phyloP scores from a whole-genome alignment of 495 filamentous ascomycete genomes.

The Cladorrhinum samala region DNA sequence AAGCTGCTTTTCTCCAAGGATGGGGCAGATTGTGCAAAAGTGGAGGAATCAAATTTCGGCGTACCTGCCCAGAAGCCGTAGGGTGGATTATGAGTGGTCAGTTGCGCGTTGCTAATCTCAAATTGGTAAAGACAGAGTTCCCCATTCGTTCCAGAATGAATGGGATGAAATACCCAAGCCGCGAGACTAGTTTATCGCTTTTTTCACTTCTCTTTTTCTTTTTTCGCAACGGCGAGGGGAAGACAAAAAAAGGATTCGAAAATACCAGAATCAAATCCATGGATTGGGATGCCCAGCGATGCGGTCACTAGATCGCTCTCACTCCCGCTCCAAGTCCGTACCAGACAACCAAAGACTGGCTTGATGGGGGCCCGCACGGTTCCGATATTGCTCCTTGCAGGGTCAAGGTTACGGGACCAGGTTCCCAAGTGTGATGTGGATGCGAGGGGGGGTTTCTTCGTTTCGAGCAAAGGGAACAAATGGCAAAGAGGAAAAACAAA shows the following conservation, averaged over 20 bases:
- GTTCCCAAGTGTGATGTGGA: neutral
- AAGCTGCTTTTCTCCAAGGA: no score
- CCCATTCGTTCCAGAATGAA: slow-evolving; percentile 7
- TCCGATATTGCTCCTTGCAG: slow-evolving; percentile 17
- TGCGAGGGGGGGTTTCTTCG: neutral
- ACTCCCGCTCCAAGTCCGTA: slow-evolving; percentile 2
- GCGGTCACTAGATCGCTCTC: slow-evolving; percentile 3
- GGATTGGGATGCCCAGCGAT: neutral
- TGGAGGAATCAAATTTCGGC: slow-evolving; percentile 4
- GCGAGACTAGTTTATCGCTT: no score
- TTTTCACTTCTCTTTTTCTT: neutral
- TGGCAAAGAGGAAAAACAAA: neutral
- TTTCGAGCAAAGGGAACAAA: neutral
- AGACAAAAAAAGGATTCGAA: neutral
- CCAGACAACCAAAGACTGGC: neutral
- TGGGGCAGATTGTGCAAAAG: neutral
- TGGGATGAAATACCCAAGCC: neutral
- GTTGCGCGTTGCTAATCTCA: neutral
- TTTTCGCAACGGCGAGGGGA: neutral
- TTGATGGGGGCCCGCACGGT: slow-evolving; percentile 4
- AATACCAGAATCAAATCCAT: neutral
- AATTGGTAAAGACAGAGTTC: slow-evolving; percentile 7
- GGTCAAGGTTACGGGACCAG: slow-evolving; percentile 10
- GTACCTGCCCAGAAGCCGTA: neutral
- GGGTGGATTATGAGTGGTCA: slow-evolving; percentile 4